Evolutionary conservation across 768 basidiomycete genomes (phyloP), one percentile per base, ranked within the genome.

Genomic region (Kwoniella europaea): DNA sequence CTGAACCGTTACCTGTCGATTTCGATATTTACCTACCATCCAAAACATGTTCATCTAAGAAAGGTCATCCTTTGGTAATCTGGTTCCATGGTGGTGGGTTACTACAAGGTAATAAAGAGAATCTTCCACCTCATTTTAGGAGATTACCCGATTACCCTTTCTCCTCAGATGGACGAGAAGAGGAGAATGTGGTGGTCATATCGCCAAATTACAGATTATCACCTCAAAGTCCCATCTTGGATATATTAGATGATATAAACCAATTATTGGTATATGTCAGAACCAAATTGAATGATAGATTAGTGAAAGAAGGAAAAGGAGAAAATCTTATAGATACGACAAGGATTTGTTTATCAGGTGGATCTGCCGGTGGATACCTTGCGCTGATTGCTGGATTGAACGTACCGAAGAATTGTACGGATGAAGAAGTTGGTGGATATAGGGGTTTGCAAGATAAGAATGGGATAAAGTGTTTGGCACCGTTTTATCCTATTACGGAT

Each of bases 201-300:
- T 81, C 82, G 7, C 78, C 82, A 46, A 83, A 84, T 73, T 84
- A 84, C 67, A 73, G 84, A 16, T 70, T 84, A 42, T 81, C 84
- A 5, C 84, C 84, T 1, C 84, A 84, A 71, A 76, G 76, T 0
- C 79, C 82, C 10, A 73, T 84, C 35, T 73, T 83, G 6, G 77
- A 75, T 22, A 84, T 84, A 55, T 64, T 84, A 4, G 74, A 75
- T 3, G 84, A 84, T 69, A 63, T 82, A 15, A 75, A 71, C 1
- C 60, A 76, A 15, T 63, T 79, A 4, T 22, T 81, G 10, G 53
- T 20, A n/a, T 81, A 67, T 52, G 54, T 81, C 24, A 61, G 63
- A n/a, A 72, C 67, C 10, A 75, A 79, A 46, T 56, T 80, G 62
- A 78, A 80, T 55, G 71, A 62, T 52, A 29, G 69, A 22, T 29